Evolutionary conservation across 768 basidiomycete genomes (phyloP), one percentile per base, ranked within the genome.

Genomic region (Vishniacozyma victoriae): DNA sequence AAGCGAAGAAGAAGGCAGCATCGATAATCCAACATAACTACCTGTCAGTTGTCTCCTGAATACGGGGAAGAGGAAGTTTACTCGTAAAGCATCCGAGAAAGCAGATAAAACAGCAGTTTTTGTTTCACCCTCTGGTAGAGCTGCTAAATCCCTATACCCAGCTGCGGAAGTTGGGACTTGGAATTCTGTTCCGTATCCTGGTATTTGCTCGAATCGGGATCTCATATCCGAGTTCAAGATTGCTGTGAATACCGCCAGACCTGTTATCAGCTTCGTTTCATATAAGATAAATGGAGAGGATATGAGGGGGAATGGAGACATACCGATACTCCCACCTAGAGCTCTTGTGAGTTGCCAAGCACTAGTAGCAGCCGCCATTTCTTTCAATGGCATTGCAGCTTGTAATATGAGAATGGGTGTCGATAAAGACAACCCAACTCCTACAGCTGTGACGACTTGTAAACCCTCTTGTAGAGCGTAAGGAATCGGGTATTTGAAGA

Each of bases 331-430:
- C 2, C 65, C 64, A 4, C 70, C 70, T n/a, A 66, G 48, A 18
- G 54, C 51, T 41, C 70, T 35, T 1, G 60, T 64, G n/a, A 71
- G 41, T 3, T 50, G 41, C 59, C 60, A 71, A 2, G 65, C 63
- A 23, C 46, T 44, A 3, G 70, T 71, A 4, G 61, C 46, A 16
- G 66, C 60, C 11, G 64, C 67, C 67, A 69, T 69, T 12, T 72
- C 70, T 35, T 66, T 68, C 31, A 72, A 33, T 1, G 70, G 70
- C 70, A 72, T 72, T 5, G 70, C 69, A 14, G 66, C 60, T 42
- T 70, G 68, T 0, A 72, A 35, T 22, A 65, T 52, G 18, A 72
- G 38, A 37, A 69, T 39, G 0, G 68, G 68, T 4, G 53, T 47
- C 12, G 48, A 46, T 1, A 72, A 50, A 20, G 59, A 60, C 18